Evolutionary conservation across 129 eudicot species (phyloP), one percentile per base, ranked within the genome.

Genomic region (Apium graveolens): DNA sequence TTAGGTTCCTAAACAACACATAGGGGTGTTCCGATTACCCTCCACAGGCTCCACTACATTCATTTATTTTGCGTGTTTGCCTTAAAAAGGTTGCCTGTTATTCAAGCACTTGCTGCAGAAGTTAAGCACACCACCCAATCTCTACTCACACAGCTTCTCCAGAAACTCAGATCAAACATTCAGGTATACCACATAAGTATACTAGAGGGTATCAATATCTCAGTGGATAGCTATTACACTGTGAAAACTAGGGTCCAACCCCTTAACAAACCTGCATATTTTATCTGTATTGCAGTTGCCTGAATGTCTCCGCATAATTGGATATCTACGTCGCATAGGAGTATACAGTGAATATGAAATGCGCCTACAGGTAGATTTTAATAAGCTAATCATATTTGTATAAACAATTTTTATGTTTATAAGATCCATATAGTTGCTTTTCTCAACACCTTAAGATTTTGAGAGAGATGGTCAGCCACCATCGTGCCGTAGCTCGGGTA

Each of bases 221-320:
- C 24, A 37, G 11, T 80, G 73, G 68, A 45, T n/a, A 43, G 41
- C 29, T 27, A 51, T 51, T 3, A 18, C 72, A 14, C 45, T 68
- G 46, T 62, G 20, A 38, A 66, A 49, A 70, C 78, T 38, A 24
- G 37, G 12, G 43, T 49, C 46, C 3, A 57, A 16, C 31, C 49
- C 41, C 68, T 13, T 38, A 46, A 4, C 65, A 38, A 49, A 35
- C 12, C 63, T 46, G 68, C 53, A 48, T 79, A 42, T 86, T 51
- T 78, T 42, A 1, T 62, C 79, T 70, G 32, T 71, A 66, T 45
- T 88, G 84, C 88, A 94, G 98, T 87, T 94, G 83, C 98, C 98
- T 77, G 98, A 94, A 83, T 94, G 98, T 87, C 96, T 94, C 70
- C 98, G 98, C 71, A 94, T 94, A 9, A 94, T 94, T 78, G 98